Conservation (phyloP, 805 yeast species). For the Zygotorulaspora florentina region DNA sequence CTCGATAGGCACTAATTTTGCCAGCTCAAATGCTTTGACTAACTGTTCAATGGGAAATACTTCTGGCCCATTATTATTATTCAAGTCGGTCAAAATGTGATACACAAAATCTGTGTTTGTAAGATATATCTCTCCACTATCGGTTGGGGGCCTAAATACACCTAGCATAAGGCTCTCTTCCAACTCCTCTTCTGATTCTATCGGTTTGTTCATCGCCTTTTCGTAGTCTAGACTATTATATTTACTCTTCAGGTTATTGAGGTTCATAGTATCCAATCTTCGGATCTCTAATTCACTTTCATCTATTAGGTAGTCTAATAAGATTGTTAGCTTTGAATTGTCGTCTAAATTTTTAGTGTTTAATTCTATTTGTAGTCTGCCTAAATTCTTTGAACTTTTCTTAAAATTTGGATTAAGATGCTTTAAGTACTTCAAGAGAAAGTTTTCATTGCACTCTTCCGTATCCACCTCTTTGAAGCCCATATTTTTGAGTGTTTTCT, state of each 20-base stretch:
- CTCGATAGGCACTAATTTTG: conserved; percentile 38
- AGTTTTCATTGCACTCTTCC: conserved; percentile 12
- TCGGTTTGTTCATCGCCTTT: conserved; percentile 3
- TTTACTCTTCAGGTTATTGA: conserved; percentile 3
- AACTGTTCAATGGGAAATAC: conserved; percentile 32
- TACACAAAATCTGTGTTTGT: conserved; percentile 21
- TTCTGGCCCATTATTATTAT: conserved; percentile 10
- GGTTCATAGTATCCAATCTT: conserved; percentile 13
- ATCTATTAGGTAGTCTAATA: conserved; percentile 21
- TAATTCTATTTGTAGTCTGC: conserved; percentile 11
- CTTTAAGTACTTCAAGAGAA: conserved; percentile 25
- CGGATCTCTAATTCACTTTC: conserved; percentile 27
- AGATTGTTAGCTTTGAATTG: conserved; percentile 8
- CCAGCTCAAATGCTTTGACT: conserved; percentile 38
- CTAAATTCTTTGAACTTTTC: conserved; percentile 22
- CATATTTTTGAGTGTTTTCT: conserved; percentile 11
- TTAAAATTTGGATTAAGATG: conserved; percentile 23
- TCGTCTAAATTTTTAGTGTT: conserved; percentile 4
- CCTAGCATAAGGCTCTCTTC: conserved; percentile 12
- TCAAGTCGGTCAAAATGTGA: conserved; percentile 19
- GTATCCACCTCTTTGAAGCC: conserved; percentile 18
- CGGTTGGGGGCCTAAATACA: conserved; percentile 5
- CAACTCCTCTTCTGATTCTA: conserved; percentile 12
- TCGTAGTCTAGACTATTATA: conserved; percentile 3
- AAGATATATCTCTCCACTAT: conserved; percentile 8